Percentiles rank a stretch among this genome's conserved stretches.
These are phyloP conservation scores for Xylariaceae sp. DNA, from an alignment of 2,329 filamentous ascomycete species.

Conservation along the genomic window DNA sequence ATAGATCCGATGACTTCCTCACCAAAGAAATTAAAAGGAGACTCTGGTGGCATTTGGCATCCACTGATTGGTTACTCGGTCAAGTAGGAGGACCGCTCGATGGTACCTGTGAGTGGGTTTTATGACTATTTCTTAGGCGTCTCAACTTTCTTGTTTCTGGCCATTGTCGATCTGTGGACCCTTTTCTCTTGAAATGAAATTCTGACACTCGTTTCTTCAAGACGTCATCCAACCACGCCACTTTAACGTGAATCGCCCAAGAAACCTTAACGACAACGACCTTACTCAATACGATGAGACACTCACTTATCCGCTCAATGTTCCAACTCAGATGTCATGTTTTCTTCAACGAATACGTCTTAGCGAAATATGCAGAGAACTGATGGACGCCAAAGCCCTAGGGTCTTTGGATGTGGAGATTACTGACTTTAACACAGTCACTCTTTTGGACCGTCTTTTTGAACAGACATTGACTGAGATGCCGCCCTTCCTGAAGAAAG, in stretches of 20 bases:
- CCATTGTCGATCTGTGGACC: not conserved
- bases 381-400: conserved; percentile 41
- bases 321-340: conserved; percentile 46
- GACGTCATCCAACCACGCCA: conserved; percentile 47
- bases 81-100: conserved; percentile 22
- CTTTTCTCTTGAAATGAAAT: not conserved
- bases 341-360: conserved; percentile 47
- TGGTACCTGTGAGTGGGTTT: conserved; percentile 22
- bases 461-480: conserved; percentile 25
- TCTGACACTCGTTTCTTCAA: conserved; percentile 43
- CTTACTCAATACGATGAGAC: conserved; percentile 38
- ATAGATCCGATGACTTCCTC: conserved; percentile 31
- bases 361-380: conserved; percentile 44
- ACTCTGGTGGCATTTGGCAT: conserved; percentile 52
- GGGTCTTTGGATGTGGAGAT: conserved; percentile 34
- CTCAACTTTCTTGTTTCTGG: not conserved
- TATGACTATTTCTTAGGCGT: not conserved
- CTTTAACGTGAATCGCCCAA: conserved; percentile 47
- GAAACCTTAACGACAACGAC: conserved; percentile 48
- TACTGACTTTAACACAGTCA: conserved; percentile 40
- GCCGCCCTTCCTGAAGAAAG: conserved; percentile 27
- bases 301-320: conserved; percentile 38
- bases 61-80: conserved; percentile 48
- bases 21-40: conserved; percentile 48
- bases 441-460: conserved; percentile 42